phyloP scores from a whole-genome alignment of 225 moss, liverwort and hornwort species.

The Neckera pumila region DNA sequence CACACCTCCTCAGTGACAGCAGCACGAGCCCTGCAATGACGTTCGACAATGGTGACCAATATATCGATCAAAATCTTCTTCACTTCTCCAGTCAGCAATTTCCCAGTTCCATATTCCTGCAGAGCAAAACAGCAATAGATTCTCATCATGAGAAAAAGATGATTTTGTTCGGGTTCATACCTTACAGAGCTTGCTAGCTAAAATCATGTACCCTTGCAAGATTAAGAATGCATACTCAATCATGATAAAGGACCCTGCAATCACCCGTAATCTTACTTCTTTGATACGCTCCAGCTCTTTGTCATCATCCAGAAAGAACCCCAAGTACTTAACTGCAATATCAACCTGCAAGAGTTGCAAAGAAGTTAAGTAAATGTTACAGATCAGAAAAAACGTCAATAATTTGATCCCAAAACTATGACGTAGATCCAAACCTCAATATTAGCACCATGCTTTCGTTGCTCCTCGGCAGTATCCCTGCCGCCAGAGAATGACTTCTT shows the following conservation, averaged over 20 bases:
- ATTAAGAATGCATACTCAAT: not conserved
- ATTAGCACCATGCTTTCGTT: too few species aligned
- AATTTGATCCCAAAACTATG: too few species aligned
- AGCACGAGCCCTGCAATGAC: conserved; percentile 66
- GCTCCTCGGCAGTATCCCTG: too few species aligned
- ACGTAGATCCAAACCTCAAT: too few species aligned
- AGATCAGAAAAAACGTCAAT: too few species aligned
- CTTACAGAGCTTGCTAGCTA: not conserved
- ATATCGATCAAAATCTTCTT: conserved; percentile 75
- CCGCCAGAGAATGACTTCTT: too few species aligned
- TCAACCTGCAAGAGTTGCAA: too few species aligned
- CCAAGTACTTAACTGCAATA: too few species aligned
- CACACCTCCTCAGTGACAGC: conserved; percentile 79
- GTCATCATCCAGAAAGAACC: not conserved
- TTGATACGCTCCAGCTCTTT: conserved; percentile 73
- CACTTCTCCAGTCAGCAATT: conserved; percentile 72
- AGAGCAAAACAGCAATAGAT: not conserved
- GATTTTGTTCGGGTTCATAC: not conserved
- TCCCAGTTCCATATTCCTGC: conserved; percentile 76
- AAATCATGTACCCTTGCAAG: not conserved
- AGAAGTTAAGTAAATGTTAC: too few species aligned
- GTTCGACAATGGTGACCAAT: conserved; percentile 58
- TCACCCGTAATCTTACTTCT: conserved; percentile 18
- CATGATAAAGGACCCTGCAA: not conserved
- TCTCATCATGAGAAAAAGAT: not conserved